Evolutionary conservation across 768 basidiomycete genomes (phyloP), one percentile per base, ranked within the genome.

Genomic region (Boletales sp.): DNA sequence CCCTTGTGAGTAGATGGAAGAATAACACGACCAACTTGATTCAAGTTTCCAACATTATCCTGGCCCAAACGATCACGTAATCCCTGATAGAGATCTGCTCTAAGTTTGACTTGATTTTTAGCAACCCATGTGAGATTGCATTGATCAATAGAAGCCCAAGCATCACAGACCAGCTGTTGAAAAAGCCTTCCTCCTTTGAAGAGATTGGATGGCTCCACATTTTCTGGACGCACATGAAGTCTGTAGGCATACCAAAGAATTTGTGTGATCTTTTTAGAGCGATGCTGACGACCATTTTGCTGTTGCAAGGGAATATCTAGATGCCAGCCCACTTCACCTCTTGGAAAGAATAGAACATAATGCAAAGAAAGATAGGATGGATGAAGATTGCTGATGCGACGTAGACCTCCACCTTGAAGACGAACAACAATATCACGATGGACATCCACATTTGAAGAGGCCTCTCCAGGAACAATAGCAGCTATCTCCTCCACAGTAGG

Each of bases 271-370:
- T 63, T 56, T 15, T 62, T 60, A 29, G 50, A 50, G 29, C 19
- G 8, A 36, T 50, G 17, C 7, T 38, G 32, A n/a, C 36, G 3
- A 0, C 43, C 12, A 17, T 47, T 47, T 13, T 21, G 18, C 10
- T 29, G 0, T 19, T 54, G 46, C 13, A 63, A 34, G 0, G 40
- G 49, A 4, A 72, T 34, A 34, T 34, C 32, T 11, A 34, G 10
- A 34, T 69, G 63, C 74, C 72, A 79, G 5, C 75, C 75, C 35
- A 55, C 36, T 15, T 71, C 56, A 2, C 74, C 74, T 34, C 43
- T 15, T 5, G 75, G 71, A 63, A 78, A 77, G 1, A 80, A 60
- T 0, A 80, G 53, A 0, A 72, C 68, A 70, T 76, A 79, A 14
- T 76, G 71, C 1, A 79, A 59, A 0, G 74, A 53, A 0, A 53